A percentile compares a stretch with the other conserved stretches of the same genome.
Conservation (phyloP, 163 green algal genomes). For the Scenedesmus sp. region DNA sequence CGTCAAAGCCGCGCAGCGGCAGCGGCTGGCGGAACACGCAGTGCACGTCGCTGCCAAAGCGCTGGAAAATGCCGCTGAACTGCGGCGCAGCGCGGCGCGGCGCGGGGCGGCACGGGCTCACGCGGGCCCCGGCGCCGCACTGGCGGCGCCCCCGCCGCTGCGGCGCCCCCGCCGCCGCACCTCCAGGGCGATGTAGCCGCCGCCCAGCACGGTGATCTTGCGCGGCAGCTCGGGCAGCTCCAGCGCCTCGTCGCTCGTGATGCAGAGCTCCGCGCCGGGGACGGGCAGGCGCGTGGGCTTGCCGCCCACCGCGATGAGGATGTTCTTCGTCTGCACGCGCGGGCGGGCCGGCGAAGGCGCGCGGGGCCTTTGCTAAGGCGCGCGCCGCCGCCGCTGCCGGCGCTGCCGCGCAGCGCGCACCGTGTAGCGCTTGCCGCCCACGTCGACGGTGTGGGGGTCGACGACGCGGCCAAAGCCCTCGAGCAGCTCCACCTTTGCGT, state of each 20-base stretch:
- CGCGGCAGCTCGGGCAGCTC: slow-evolving; percentile 71
- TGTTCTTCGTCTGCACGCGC: slow-evolving; percentile 67
- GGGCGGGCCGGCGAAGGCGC: background rate
- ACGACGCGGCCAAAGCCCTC: slow-evolving; percentile 72
- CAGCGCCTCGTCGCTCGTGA: slow-evolving; percentile 86
- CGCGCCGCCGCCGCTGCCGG: background rate
- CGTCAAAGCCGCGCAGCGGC: slow-evolving; percentile 80
- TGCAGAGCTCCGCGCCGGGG: slow-evolving; percentile 76
- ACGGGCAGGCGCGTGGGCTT: slow-evolving; percentile 66
- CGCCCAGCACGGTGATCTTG: slow-evolving; percentile 72
- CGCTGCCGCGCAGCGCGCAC: background rate
- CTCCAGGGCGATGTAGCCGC: slow-evolving; percentile 92
- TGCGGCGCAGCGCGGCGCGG: no score
- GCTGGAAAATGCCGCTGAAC: slow-evolving; percentile 93
- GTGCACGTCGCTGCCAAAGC: slow-evolving; percentile 87
- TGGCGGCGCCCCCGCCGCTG: no score
- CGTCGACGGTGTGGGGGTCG: slow-evolving; percentile 74
- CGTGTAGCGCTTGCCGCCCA: slow-evolving; percentile 56
- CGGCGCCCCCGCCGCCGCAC: no score
- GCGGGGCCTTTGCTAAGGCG: no score
- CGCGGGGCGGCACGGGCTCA: no score
- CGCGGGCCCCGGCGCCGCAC: no score
- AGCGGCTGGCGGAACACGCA: slow-evolving; percentile 79
- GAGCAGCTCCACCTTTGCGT: slow-evolving; percentile 61
- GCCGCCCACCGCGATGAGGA: slow-evolving; percentile 78